A percentile compares a stretch with the other conserved stretches of the same genome.
These are phyloP conservation scores for Patellaria atrata DNA, from an alignment of 495 filamentous ascomycete genomes.

Conservation along the genomic window DNA sequence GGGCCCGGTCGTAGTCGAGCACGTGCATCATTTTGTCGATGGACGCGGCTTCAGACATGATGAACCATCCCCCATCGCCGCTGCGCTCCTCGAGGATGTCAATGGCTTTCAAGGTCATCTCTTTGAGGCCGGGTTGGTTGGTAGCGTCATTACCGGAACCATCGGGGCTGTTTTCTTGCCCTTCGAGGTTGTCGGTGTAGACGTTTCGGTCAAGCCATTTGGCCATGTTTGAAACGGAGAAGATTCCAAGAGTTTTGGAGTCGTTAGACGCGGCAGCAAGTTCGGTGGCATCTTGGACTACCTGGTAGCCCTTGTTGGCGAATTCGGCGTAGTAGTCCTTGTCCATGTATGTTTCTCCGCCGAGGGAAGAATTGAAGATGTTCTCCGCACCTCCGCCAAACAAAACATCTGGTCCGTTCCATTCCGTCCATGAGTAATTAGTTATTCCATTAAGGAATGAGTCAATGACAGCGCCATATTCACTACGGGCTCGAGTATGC, in stretches of 20 bases:
- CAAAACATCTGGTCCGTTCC: constrained; percentile 52
- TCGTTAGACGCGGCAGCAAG: constrained; percentile 36
- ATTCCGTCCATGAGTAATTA: constrained; percentile 55
- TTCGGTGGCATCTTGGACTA: constrained; percentile 52
- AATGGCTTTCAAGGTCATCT: constrained; percentile 70
- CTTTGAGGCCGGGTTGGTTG: constrained; percentile 58
- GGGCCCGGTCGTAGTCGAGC: constrained; percentile 59
- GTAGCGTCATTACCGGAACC: constrained; percentile 42
- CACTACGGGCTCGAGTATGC: constrained; percentile 48
- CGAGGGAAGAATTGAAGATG: constrained; percentile 36
- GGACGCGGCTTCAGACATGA: constrained; percentile 62
- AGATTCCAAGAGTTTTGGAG: constrained; percentile 51
- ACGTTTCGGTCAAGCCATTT: constrained; percentile 59
- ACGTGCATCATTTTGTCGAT: constrained; percentile 73
- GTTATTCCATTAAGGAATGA: constrained; percentile 25
- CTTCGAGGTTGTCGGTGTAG: constrained; percentile 44
- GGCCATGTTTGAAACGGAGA: constrained; percentile 48
- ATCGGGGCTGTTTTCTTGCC: constrained; percentile 45
- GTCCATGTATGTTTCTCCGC: constrained; percentile 36
- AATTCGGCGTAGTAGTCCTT: constrained; percentile 57
- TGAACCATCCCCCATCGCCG: constrained; percentile 53
- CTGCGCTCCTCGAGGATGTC: constrained; percentile 51
- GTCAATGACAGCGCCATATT: constrained; percentile 50
- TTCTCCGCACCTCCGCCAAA: constrained; percentile 62
- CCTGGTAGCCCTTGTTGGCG: constrained; percentile 45